Percentiles rank a stretch among this genome's conserved stretches.
Conservation (phyloP, 345 rosid genomes). For the Diplotaxis tenuifolia region DNA sequence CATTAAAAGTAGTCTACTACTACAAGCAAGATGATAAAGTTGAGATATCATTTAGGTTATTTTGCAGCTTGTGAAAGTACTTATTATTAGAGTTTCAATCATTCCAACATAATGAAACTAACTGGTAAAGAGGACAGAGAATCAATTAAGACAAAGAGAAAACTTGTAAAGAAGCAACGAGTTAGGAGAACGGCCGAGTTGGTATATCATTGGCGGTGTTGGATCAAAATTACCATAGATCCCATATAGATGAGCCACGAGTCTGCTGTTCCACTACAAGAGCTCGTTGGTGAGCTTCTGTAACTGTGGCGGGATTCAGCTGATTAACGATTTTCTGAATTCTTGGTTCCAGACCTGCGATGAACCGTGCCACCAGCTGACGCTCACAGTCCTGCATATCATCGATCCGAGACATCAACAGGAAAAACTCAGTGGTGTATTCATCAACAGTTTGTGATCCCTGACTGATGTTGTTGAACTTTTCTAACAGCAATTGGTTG, state of each 20-base stretch:
- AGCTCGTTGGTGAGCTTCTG: not conserved
- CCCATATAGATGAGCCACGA: not conserved
- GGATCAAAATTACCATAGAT: not conserved
- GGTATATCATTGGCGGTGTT: not conserved
- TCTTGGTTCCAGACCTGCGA: not conserved
- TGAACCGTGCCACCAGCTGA: not conserved
- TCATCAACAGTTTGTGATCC: not conserved
- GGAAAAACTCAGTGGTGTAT: not conserved
- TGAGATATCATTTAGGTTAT: not conserved
- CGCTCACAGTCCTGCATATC: not conserved
- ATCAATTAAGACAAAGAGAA: not conserved
- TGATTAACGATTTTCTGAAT: not conserved
- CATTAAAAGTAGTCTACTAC: not conserved
- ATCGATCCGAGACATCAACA: not conserved
- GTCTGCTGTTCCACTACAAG: not conserved
- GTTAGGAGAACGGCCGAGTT: not conserved
- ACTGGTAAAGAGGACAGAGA: not conserved
- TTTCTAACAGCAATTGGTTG: not conserved
- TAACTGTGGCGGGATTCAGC: not conserved
- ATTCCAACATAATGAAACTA: not conserved
- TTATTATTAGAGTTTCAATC: not conserved
- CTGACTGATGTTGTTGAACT: not conserved
- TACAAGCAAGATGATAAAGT: not conserved
- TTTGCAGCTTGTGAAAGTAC: not conserved
- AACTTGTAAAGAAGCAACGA: not conserved